Evolutionary conservation across 306 rosid species (phyloP).

Genomic region (Lathyrus tuberosus): DNA sequence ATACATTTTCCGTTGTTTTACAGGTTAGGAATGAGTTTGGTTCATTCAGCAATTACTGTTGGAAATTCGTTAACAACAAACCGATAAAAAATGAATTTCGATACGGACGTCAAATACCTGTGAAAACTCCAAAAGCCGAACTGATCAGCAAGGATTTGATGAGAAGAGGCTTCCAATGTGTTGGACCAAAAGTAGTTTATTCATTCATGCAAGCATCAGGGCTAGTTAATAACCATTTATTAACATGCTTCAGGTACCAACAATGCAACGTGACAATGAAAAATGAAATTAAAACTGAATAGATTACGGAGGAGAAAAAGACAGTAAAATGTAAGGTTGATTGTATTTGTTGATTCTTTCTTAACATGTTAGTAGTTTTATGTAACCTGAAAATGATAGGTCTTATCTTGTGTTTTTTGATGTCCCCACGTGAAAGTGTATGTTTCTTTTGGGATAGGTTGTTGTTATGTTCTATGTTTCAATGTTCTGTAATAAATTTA

Average conservation of each 20-base stretch:
- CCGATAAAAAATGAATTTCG: constrained; percentile 67
- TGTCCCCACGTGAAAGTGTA: constrained; percentile 39
- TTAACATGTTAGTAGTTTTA: constrained; percentile 36
- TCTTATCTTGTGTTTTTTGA: constrained; percentile 20
- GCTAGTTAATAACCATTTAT: constrained; percentile 78
- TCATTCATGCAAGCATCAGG: constrained; percentile 93
- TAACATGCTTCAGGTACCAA: constrained; percentile 68
- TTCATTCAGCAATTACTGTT: constrained; percentile 82
- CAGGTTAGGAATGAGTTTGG: constrained; percentile 85
- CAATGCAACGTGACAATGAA: constrained; percentile 46
- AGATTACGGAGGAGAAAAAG: constrained; percentile 40
- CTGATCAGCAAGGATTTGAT: constrained; percentile 87
- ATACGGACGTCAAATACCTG: constrained; percentile 82
- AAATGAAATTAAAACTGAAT: constrained; percentile 42
- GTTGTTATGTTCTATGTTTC: constrained; percentile 28
- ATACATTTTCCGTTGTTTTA: constrained; percentile 12
- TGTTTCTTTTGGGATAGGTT: constrained; percentile 43
- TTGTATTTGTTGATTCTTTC: constrained; percentile 29
- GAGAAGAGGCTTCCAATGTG: constrained; percentile 92
- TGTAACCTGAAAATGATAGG: constrained; percentile 46
- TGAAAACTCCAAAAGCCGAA: constrained; percentile 85
- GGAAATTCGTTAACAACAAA: constrained; percentile 83
- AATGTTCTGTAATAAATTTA: constrained; percentile 40
- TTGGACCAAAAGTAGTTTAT: constrained; percentile 85
- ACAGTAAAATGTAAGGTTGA: neutral